Evolutionary conservation across 495 filamentous ascomycete genomes (phyloP).

Genomic region (Penicillium pancosmium): DNA sequence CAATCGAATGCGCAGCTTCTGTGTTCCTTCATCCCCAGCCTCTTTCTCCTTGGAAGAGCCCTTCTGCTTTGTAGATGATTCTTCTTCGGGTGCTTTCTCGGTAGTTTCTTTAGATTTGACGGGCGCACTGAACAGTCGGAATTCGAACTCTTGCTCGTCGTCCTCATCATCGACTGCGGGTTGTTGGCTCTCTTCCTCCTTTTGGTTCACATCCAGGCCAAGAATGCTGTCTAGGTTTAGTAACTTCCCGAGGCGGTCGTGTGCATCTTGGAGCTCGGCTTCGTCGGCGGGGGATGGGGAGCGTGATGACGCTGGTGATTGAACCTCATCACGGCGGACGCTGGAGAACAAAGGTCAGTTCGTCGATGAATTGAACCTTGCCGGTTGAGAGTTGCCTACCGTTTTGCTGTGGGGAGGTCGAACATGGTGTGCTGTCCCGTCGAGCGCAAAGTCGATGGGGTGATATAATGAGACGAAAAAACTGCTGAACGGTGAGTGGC

Average conservation of each 20-base stretch:
- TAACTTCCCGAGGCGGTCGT: conserved; percentile 41
- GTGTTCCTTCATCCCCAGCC: conserved; percentile 19
- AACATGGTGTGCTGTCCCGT: conserved; percentile 37
- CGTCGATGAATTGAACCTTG: neutral
- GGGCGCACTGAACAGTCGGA: conserved; percentile 48
- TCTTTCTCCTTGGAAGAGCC: neutral
- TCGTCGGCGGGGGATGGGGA: conserved; percentile 41
- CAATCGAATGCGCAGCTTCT: conserved; percentile 47
- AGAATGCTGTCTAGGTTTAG: conserved; percentile 40
- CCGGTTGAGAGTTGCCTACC: conserved; percentile 26
- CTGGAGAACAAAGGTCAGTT: conserved; percentile 26
- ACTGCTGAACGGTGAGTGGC: conserved; percentile 1
- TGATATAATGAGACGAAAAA: conserved; percentile 8
- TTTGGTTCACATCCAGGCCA: neutral
- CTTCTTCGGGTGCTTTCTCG: conserved; percentile 1
- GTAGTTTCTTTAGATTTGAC: conserved; percentile 17
- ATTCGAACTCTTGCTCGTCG: conserved; percentile 52
- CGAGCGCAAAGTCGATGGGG: neutral
- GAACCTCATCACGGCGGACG: conserved; percentile 47
- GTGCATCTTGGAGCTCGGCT: conserved; percentile 35
- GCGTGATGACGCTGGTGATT: conserved; percentile 36
- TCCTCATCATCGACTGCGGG: conserved; percentile 28
- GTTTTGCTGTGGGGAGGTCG: conserved; percentile 44
- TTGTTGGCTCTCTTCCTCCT: conserved; percentile 8
- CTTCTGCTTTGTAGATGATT: conserved; percentile 2